Conservation (phyloP, 805 yeast species). For the Phaffomyces antillensis region DNA sequence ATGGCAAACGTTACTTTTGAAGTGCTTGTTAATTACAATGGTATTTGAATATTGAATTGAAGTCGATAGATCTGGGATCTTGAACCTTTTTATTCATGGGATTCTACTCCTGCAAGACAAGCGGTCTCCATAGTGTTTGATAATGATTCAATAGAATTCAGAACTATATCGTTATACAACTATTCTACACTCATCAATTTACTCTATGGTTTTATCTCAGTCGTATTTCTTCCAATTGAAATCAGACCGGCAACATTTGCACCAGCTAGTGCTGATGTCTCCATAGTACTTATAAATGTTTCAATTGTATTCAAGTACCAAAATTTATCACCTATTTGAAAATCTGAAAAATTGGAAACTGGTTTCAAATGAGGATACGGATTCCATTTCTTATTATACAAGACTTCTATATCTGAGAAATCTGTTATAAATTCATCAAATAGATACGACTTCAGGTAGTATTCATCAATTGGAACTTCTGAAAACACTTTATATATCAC, state of each 20-base stretch:
- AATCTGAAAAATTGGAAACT: constrained; percentile 19
- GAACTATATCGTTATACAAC: too few relatives aligned
- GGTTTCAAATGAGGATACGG: constrained; percentile 38
- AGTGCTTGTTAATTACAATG: too few relatives aligned
- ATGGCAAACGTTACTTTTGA: too few relatives aligned
- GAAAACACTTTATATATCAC: constrained; percentile 40
- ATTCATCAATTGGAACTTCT: constrained; percentile 14
- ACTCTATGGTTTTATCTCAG: constrained; percentile 13
- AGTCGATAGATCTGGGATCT: too few relatives aligned
- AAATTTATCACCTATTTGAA: constrained; percentile 26
- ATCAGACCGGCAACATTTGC: constrained; percentile 42
- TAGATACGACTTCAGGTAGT: constrained; percentile 12
- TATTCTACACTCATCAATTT: not conserved
- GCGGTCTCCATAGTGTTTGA: too few relatives aligned
- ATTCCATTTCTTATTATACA: constrained; percentile 33
- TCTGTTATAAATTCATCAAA: constrained; percentile 13
- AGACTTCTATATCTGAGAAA: constrained; percentile 16
- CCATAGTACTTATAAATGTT: constrained; percentile 43
- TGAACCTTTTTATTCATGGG: too few relatives aligned
- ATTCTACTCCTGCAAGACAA: too few relatives aligned
- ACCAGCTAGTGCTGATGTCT: constrained; percentile 42
- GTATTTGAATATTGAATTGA: too few relatives aligned
- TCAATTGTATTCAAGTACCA: constrained; percentile 43
- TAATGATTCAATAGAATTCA: too few relatives aligned
- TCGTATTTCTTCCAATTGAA: constrained; percentile 22